A percentile compares a stretch with the other conserved stretches of the same genome.
phyloP scores from a whole-genome alignment of 2,329 filamentous ascomycete species.

The Helotiales sp. region DNA sequence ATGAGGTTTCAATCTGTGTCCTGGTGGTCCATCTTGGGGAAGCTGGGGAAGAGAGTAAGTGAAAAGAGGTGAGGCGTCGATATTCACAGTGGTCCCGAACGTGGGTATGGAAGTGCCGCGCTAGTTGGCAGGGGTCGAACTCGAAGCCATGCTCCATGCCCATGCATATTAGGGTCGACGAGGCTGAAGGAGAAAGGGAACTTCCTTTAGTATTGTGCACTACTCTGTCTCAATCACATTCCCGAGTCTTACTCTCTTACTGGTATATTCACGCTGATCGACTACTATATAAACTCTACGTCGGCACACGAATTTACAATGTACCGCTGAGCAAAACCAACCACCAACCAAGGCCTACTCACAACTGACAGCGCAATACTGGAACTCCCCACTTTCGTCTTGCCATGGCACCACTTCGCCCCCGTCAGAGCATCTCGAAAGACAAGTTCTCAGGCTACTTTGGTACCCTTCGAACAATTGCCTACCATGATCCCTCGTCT shows the following conservation, averaged over 20 bases:
- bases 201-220: not conserved
- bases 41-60: conserved; percentile 8
- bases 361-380: not conserved
- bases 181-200: not conserved
- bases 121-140: not conserved
- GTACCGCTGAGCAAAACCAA: not conserved
- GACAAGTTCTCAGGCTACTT: conserved; percentile 73
- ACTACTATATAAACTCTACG: not conserved
- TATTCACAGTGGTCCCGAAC: conserved; percentile 4
- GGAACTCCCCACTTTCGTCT: not conserved
- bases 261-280: not conserved
- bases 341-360: not conserved
- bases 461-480: conserved; percentile 69
- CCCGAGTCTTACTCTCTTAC: not conserved
- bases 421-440: conserved; percentile 66
- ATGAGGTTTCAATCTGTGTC: conserved; percentile 17
- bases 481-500: conserved; percentile 66
- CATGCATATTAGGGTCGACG: not conserved
- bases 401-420: conserved; percentile 41
- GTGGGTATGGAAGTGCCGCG: conserved; percentile 10
- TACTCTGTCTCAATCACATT: not conserved
- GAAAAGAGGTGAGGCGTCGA: conserved; percentile 1
- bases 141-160: too few relatives aligned
- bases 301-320: not conserved
- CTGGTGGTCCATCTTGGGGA: not conserved